Conservation (phyloP, 306 rosid species). For the Prunus mira region DNA sequence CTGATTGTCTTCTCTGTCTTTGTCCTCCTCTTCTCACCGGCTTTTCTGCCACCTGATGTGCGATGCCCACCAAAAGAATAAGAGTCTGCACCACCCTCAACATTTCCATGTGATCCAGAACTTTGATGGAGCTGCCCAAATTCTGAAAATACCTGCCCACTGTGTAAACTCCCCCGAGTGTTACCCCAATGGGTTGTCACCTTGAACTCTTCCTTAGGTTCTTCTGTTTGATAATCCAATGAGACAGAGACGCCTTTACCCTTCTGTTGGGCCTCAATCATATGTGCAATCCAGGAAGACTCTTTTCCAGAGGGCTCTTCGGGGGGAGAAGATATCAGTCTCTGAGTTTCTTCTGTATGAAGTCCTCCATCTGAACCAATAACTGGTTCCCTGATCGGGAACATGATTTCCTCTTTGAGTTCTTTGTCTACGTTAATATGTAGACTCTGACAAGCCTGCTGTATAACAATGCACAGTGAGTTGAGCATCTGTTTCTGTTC, state of each 20-base stretch:
- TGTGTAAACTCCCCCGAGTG: constrained; percentile 7
- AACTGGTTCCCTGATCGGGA: constrained; percentile 12
- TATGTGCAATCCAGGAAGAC: constrained; percentile 49
- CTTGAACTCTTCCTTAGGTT: constrained; percentile 44
- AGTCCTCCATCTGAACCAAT: background rate
- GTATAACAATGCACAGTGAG: constrained; percentile 46
- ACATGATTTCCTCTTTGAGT: constrained; percentile 25
- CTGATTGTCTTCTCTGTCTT: constrained; percentile 67
- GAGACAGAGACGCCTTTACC: constrained; percentile 47
- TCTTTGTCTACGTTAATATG: constrained; percentile 38
- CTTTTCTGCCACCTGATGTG: constrained; percentile 45
- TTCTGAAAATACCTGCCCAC: constrained; percentile 32
- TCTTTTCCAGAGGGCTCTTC: constrained; percentile 25
- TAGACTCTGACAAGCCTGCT: constrained; percentile 45
- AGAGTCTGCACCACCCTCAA: constrained; percentile 44
- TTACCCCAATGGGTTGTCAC: constrained; percentile 43
- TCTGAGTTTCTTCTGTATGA: constrained; percentile 23
- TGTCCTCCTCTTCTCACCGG: constrained; percentile 54
- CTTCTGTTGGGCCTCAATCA: constrained; percentile 57
- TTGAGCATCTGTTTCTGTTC: constrained; percentile 48
- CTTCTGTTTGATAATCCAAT: constrained; percentile 40
- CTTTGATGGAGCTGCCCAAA: constrained; percentile 35
- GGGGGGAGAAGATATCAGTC: constrained; percentile 7
- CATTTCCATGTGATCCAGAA: constrained; percentile 26
- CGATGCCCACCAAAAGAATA: constrained; percentile 27